Evolutionary conservation across 2,329 filamentous ascomycete genomes (phyloP).

Genomic region (Sarocladiaceae sp.): DNA sequence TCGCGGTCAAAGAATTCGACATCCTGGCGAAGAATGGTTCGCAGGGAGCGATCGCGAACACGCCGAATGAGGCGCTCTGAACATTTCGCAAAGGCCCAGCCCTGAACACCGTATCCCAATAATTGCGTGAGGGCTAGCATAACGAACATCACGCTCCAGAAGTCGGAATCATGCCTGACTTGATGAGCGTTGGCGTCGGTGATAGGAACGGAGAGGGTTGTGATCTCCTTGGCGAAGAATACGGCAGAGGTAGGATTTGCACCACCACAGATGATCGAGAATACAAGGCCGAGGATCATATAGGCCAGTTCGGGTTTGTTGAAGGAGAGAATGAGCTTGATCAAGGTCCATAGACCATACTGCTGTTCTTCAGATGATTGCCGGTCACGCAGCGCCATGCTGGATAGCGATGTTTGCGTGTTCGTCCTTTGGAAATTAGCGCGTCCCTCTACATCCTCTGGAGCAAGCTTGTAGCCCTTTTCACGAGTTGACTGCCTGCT

Average conservation of each 20-base stretch:
- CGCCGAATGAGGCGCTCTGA: constrained; percentile 82
- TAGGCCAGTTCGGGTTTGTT: constrained; percentile 65
- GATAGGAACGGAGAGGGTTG: constrained; percentile 52
- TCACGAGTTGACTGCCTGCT: not conserved
- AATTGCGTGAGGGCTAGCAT: constrained; percentile 74
- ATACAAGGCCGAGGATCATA: constrained; percentile 69
- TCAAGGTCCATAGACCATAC: constrained; percentile 67
- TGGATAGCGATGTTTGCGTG: constrained; percentile 59
- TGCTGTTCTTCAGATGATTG: constrained; percentile 33
- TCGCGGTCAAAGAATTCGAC: constrained; percentile 87
- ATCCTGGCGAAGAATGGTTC: constrained; percentile 84
- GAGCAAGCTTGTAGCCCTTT: constrained; percentile 1
- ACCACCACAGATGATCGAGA: constrained; percentile 70
- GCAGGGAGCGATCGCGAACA: constrained; percentile 76
- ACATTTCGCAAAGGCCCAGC: constrained; percentile 72
- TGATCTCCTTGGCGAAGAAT: constrained; percentile 86
- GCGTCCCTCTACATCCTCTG: constrained; percentile 1
- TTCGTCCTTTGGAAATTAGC: constrained; percentile 17
- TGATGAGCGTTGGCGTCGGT: constrained; percentile 39
- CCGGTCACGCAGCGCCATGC: constrained; percentile 57
- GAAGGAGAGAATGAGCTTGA: constrained; percentile 74
- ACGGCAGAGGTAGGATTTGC: constrained; percentile 70
- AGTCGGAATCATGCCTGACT: constrained; percentile 66
- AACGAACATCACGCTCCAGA: constrained; percentile 85
- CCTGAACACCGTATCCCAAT: constrained; percentile 61